Percentiles rank a stretch among this genome's conserved stretches.
phyloP scores from a whole-genome alignment of 352 stramenopile species.

The Pythium myriotylum region DNA sequence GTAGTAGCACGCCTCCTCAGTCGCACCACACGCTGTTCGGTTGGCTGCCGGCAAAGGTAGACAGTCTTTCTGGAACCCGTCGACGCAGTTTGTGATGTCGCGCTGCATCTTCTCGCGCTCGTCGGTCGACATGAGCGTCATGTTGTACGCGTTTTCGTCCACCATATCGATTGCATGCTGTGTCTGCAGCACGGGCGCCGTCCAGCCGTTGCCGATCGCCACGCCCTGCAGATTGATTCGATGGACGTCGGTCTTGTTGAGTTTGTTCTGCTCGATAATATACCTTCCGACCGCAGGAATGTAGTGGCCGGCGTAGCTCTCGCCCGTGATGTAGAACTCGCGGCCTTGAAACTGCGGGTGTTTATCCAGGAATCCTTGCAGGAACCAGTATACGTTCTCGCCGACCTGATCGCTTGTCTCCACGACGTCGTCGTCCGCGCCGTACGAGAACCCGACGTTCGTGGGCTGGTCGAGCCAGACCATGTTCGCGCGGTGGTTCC shows the following conservation, averaged over 20 bases:
- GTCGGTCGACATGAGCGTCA: slow-evolving; percentile 37
- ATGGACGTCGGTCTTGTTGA: neutral
- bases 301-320: slow-evolving; percentile 65
- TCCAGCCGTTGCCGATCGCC: slow-evolving; percentile 59
- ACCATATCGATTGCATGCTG: slow-evolving; percentile 55
- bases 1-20: no score
- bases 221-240: slow-evolving; percentile 52
- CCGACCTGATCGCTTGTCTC: slow-evolving; percentile 42
- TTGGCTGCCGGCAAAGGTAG: no score
- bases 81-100: no score
- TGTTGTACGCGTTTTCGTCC: slow-evolving; percentile 58
- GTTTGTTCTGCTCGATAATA: slow-evolving; percentile 46
- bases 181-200: slow-evolving; percentile 44
- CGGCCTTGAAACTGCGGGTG: slow-evolving; percentile 48
- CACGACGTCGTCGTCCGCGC: slow-evolving; percentile 38
- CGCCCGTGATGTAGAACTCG: slow-evolving; percentile 53
- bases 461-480: no score
- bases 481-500: slow-evolving; percentile 60
- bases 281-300: slow-evolving; percentile 55
- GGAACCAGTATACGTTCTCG: slow-evolving; percentile 57
- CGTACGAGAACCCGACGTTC: slow-evolving; percentile 46
- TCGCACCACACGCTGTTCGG: no score
- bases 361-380: slow-evolving; percentile 49
- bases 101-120: no score
- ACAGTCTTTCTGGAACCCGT: no score